A percentile compares a stretch with the other conserved stretches of the same genome.
These are phyloP conservation scores for Calvatia gigantea DNA, from an alignment of 768 basidiomycete species.

Conservation along the genomic window DNA sequence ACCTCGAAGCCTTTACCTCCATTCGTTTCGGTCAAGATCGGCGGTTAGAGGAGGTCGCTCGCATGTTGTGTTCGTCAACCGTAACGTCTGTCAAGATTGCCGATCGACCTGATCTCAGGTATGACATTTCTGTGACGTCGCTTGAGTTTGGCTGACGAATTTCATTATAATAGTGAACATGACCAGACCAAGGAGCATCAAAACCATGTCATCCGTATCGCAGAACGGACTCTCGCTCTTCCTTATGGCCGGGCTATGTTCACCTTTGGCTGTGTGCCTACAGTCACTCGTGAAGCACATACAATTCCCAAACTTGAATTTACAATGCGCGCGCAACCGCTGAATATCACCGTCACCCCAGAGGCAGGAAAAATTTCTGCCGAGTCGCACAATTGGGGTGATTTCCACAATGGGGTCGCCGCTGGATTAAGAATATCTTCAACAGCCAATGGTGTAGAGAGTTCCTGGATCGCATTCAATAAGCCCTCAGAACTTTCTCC, in stretches of 20 bases:
- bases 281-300: slow-evolving; percentile 75
- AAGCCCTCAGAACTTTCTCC: slow-evolving; percentile 87
- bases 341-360: slow-evolving; percentile 59
- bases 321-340: slow-evolving; percentile 68
- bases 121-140: not conserved
- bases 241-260: slow-evolving; percentile 91
- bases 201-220: slow-evolving; percentile 71
- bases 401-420: slow-evolving; percentile 96
- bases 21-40: slow-evolving; percentile 91
- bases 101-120: slow-evolving; percentile 69
- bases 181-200: slow-evolving; percentile 88
- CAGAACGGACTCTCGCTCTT: slow-evolving; percentile 85
- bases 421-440: slow-evolving; percentile 84
- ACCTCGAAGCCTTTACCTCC: slow-evolving; percentile 68
- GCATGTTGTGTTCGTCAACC: slow-evolving; percentile 82
- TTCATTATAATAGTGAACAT: slow-evolving; percentile 57
- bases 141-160: slow-evolving; percentile 6
- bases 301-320: slow-evolving; percentile 78
- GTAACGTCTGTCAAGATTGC: slow-evolving; percentile 59
- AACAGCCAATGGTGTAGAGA: slow-evolving; percentile 73
- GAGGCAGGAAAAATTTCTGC: slow-evolving; percentile 69
- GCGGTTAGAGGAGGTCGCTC: slow-evolving; percentile 85
- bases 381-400: slow-evolving; percentile 87
- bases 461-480: slow-evolving; percentile 96
- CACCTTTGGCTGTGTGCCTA: slow-evolving; percentile 79